A percentile compares a stretch with the other conserved stretches of the same genome.
Conservation (phyloP, 805 yeast genomes). For the Sugiyamaella lignohabitans region DNA sequence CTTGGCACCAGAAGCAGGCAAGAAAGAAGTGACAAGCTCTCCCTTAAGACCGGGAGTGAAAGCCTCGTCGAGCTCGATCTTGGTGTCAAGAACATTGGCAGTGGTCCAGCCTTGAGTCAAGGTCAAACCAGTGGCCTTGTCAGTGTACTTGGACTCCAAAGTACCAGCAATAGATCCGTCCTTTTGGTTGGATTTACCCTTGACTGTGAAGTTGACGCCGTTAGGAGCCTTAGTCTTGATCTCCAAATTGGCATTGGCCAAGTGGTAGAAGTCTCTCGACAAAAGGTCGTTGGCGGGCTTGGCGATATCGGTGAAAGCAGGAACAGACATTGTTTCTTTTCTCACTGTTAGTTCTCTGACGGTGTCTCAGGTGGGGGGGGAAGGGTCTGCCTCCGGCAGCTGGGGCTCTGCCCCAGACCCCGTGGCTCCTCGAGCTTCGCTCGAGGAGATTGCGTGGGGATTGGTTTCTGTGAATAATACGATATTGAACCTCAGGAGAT, state of each 20-base stretch:
- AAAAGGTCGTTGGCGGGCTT: conserved; percentile 88
- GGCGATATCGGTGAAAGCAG: conserved; percentile 89
- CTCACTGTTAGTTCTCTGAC: too few relatives aligned
- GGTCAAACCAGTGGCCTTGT: conserved; percentile 86
- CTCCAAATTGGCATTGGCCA: conserved; percentile 78
- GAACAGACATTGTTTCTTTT: conserved; percentile 63
- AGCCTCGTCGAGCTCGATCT: conserved; percentile 85
- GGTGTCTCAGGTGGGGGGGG: too few relatives aligned
- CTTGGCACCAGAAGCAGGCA: conserved; percentile 74
- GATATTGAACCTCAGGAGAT: too few relatives aligned
- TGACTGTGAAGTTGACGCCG: conserved; percentile 90
- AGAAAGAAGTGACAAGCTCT: conserved; percentile 78
- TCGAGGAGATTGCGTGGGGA: too few relatives aligned
- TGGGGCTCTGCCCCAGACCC: too few relatives aligned
- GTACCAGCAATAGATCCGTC: conserved; percentile 80
- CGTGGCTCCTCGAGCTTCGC: too few relatives aligned
- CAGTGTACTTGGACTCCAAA: conserved; percentile 86
- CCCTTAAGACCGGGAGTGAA: conserved; percentile 93
- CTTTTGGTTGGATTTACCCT: conserved; percentile 77
- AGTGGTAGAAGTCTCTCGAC: conserved; percentile 89
- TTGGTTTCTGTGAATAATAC: too few relatives aligned
- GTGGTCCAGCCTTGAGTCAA: conserved; percentile 98
- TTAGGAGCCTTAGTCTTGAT: conserved; percentile 92
- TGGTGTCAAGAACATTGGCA: conserved; percentile 84
- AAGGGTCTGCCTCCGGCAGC: too few relatives aligned